Evolutionary conservation across 176 grass and related monocot genomes (phyloP), one percentile per base, ranked within the genome.

Genomic region (Thalia dealbata): DNA sequence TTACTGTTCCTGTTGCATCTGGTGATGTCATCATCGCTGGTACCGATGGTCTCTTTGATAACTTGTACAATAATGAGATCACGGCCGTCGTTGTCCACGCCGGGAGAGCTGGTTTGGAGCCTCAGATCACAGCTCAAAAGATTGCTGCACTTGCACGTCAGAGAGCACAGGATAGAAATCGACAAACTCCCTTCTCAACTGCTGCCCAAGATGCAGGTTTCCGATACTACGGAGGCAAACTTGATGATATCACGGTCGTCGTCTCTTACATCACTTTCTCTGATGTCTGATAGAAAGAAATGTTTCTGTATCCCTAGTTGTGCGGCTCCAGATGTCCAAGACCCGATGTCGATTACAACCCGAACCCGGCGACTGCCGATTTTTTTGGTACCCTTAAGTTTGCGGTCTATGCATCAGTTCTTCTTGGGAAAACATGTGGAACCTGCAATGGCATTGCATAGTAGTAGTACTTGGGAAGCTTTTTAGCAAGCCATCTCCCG

Each of bases 121-220:
- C 90, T 45, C 87, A 91, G 56, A 65, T 82, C 6, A 88, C 90
- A 51, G 87, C 95, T 45, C 87, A 88, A 77, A 99, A 99, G 83
- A 93, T 99, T 46, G 90, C 95, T 8, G 85, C 87, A 7, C 90
- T 99, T 48, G 95, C 95, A 28, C 90, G 85, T 54, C 90, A 93
- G 76, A 73, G 90, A 77, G 95, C 95, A 14, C 82, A 72, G 29
- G 95, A 99, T 60, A 93, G 78, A 51, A 90, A 91, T 55, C 80
- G 87, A 21, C 87, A 93, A 52, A 93, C 95, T 22, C 95, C 95
- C 14, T 99, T 99, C 2, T 85, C 95, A 10, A 64, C 84, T 24
- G 90, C 95, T 60, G 95, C 95, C 48, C 95, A 88, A 77, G 87
- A 99, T 81, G 95, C 95, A 48, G 95, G 95, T 48, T 99, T 93